These are phyloP conservation scores for Podila clonocystis DNA, from an alignment of 192 early-diverging fungal genomes.

Conservation along the genomic window DNA sequence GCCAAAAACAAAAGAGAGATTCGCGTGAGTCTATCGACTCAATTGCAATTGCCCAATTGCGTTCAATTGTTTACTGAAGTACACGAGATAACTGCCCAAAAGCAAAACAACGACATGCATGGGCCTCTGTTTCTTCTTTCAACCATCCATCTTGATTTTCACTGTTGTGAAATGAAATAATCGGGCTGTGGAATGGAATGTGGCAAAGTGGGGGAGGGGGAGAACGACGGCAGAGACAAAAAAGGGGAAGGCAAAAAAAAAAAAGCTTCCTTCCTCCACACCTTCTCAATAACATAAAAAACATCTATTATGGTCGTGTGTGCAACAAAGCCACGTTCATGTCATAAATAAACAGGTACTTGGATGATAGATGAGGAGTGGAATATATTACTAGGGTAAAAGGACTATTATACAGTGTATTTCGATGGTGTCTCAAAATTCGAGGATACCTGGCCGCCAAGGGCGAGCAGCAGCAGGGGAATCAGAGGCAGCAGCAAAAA, in stretches of 20 bases:
- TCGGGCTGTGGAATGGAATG: no score
- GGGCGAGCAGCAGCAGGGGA: conserved; percentile 28
- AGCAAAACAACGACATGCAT: no score
- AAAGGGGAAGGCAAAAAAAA: conserved; percentile 2
- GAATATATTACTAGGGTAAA: neutral
- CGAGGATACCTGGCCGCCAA: conserved; percentile 29
- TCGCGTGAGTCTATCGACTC: no score
- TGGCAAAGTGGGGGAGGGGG: neutral
- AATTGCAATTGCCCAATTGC: no score
- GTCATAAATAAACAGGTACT: neutral
- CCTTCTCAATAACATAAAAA: neutral
- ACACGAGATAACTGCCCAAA: no score
- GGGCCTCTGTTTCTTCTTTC: no score
- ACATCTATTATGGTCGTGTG: no score
- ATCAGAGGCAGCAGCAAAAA: conserved; percentile 33
- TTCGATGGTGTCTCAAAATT: conserved; percentile 37
- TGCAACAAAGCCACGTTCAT: neutral
- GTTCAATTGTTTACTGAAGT: no score
- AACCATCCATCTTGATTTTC: no score
- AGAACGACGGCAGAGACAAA: neutral
- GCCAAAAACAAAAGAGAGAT: no score
- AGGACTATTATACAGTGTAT: conserved; percentile 10
- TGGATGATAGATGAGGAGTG: neutral
- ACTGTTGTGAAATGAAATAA: no score
- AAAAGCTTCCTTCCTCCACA: neutral